phyloP scores from a whole-genome alignment of 2,329 filamentous ascomycete genomes.

The Madurella fahalii region DNA sequence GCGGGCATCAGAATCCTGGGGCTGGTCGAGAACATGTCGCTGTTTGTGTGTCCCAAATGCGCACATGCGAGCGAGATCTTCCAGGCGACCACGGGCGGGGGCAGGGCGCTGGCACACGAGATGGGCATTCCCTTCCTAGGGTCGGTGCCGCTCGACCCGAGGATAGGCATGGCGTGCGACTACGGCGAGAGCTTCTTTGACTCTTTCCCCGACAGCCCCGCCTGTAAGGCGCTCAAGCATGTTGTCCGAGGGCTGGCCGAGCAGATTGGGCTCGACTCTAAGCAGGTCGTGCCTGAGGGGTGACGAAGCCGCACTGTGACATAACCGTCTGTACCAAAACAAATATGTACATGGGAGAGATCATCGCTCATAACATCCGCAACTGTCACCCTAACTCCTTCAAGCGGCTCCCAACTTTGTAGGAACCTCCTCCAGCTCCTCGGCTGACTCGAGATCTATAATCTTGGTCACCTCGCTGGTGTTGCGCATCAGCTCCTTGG shows the following conservation, averaged over 20 bases:
- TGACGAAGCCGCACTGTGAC: slow-evolving; percentile 13
- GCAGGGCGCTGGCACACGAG: slow-evolving; percentile 72
- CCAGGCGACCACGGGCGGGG: slow-evolving; percentile 84
- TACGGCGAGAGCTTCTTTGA: slow-evolving; percentile 98
- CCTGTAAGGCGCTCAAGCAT: slow-evolving; percentile 72
- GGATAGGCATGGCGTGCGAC: slow-evolving; percentile 95
- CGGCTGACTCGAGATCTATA: slow-evolving; percentile 75
- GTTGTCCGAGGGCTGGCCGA: slow-evolving; percentile 72
- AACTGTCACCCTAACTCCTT: neutral
- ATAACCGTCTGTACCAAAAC: neutral
- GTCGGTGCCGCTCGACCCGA: slow-evolving; percentile 82
- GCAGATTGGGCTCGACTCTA: slow-evolving; percentile 60
- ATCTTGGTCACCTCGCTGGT: slow-evolving; percentile 86
- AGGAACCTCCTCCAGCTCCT: slow-evolving; percentile 81
- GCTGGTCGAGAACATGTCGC: slow-evolving; percentile 95
- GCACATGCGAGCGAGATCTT: slow-evolving; percentile 82
- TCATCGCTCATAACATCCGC: neutral
- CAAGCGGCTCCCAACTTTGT: slow-evolving; percentile 48
- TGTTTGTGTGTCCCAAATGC: slow-evolving; percentile 93
- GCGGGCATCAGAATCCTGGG: slow-evolving; percentile 85
- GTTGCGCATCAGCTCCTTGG: slow-evolving; percentile 92
- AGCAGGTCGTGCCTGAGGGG: slow-evolving; percentile 46
- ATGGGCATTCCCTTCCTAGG: slow-evolving; percentile 86
- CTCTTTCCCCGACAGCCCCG: slow-evolving; percentile 86
- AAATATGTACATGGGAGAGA: neutral